Percentiles rank a stretch among this genome's conserved stretches.
phyloP scores from a whole-genome alignment of 2,329 filamentous ascomycete genomes.

The Podosphaera leucotricha region DNA sequence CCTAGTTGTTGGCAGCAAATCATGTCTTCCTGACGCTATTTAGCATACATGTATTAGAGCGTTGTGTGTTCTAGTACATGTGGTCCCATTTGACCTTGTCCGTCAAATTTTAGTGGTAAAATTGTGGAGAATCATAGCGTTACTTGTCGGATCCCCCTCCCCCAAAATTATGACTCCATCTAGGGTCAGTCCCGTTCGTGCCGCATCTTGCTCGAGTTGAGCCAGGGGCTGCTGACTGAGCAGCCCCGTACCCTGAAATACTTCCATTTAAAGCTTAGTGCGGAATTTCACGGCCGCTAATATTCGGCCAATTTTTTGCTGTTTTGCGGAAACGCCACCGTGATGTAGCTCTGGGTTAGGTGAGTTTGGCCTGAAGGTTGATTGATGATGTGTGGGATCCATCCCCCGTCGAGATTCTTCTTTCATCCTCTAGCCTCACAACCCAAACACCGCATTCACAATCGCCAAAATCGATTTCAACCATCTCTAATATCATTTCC shows the following conservation, averaged over 20 bases:
- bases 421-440: not conserved
- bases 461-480: not conserved
- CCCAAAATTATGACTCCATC: not conserved
- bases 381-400: not conserved
- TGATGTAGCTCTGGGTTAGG: conserved; percentile 1
- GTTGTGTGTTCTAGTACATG: not conserved
- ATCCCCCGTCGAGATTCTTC: not conserved
- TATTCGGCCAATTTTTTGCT: conserved; percentile 1
- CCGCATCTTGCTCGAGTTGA: conserved; percentile 1
- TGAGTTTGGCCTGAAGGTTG: conserved; percentile 1
- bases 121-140: not conserved
- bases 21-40: no score
- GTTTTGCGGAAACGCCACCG: conserved; percentile 1
- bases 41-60: no score
- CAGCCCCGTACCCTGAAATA: not conserved
- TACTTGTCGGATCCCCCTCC: not conserved
- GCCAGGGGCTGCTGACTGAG: not conserved
- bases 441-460: not conserved
- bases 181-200: conserved; percentile 1
- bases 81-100: not conserved
- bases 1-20: no score
- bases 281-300: not conserved
- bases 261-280: not conserved
- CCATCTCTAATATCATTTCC: no score
- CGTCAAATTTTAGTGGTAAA: not conserved